Conservation (phyloP, 129 eudicot genomes). For the Oenanthe sinensis region DNA sequence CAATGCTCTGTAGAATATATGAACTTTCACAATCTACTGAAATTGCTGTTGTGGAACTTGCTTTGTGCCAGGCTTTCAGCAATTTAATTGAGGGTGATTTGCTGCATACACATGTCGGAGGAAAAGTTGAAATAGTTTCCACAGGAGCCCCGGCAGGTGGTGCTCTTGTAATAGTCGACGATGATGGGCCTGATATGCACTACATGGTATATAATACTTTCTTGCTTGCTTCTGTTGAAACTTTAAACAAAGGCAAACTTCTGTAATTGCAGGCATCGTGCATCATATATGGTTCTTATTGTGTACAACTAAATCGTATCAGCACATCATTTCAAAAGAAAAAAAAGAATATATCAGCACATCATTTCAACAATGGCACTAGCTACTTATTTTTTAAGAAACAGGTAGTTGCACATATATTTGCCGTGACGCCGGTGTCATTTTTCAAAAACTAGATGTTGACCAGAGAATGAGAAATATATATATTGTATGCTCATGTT, state of each 20-base stretch:
- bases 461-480: background rate
- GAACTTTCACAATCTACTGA: conserved; percentile 44
- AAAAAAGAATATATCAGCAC: background rate
- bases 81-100: conserved; percentile 92
- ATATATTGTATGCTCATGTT: background rate
- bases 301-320: background rate
- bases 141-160: conserved; percentile 89
- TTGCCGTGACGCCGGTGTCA: background rate
- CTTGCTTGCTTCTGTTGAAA: background rate
- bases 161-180: conserved; percentile 75
- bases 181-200: conserved; percentile 98
- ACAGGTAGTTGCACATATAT: background rate
- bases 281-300: background rate
- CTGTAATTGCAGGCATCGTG: background rate
- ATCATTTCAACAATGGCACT: background rate
- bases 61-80: conserved; percentile 93
- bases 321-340: background rate
- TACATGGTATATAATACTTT: conserved; percentile 54
- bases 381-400: background rate
- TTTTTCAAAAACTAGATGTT: background rate
- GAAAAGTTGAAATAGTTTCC: conserved; percentile 67
- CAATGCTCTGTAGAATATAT: conserved; percentile 44
- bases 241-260: background rate
- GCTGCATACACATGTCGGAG: conserved; percentile 72
- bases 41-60: conserved; percentile 80